Conservation (phyloP, 345 rosid species). For the Pelargonium nanum region DNA sequence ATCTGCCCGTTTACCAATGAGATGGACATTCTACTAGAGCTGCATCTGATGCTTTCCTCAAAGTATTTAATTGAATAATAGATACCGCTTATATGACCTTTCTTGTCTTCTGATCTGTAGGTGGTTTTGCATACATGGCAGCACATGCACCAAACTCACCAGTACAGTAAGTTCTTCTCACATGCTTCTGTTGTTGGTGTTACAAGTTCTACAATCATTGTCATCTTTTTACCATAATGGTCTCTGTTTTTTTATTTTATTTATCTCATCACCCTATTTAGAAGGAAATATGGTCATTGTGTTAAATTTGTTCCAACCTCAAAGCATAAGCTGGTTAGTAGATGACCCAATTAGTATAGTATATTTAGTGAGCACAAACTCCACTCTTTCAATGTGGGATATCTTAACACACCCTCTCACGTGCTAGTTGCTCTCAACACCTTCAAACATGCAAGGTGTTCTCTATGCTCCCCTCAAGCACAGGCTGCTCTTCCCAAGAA, state of each 20-base stretch:
- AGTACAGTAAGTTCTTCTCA: slow-evolving; percentile 48
- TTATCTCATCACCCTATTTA: neutral
- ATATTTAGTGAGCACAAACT: too few species aligned
- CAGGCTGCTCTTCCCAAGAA: too few species aligned
- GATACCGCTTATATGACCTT: neutral
- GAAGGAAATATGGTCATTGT: too few species aligned
- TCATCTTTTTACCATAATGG: neutral
- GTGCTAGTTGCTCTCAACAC: too few species aligned
- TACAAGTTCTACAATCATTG: neutral
- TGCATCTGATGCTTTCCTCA: neutral
- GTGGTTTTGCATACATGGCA: slow-evolving; percentile 56
- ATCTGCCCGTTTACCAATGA: neutral
- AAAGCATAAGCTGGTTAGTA: too few species aligned
- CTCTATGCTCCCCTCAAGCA: too few species aligned
- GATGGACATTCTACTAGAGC: neutral
- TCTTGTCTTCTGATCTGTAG: slow-evolving; percentile 24
- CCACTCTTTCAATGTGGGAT: too few species aligned
- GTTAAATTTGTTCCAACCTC: too few species aligned
- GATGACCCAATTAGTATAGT: too few species aligned
- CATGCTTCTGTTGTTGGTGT: neutral
- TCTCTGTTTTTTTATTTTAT: neutral
- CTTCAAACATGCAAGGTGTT: too few species aligned
- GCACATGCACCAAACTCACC: slow-evolving; percentile 53
- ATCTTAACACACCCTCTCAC: too few species aligned
- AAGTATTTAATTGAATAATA: neutral